Evolutionary conservation across 768 basidiomycete species (phyloP).

Genomic region (Russula sp.): DNA sequence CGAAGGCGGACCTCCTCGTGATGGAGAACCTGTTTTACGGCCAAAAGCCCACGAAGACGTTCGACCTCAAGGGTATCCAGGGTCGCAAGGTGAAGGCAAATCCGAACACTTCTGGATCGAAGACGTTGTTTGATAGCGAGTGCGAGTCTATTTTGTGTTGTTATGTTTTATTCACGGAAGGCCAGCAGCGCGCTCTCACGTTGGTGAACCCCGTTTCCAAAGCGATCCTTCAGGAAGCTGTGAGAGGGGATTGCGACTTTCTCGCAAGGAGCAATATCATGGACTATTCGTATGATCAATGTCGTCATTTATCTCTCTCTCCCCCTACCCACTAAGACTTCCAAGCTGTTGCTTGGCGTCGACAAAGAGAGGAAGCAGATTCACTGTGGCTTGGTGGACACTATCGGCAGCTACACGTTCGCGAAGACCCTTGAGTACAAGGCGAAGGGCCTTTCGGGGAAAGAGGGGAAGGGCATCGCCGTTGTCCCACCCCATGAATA

Average conservation of each 20-base stretch:
- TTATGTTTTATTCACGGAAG: conserved; percentile 30
- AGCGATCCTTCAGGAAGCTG: conserved; percentile 59
- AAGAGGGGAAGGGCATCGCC: too few species aligned
- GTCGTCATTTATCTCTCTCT: background rate
- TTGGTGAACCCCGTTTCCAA: conserved; percentile 71
- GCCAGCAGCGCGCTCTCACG: conserved; percentile 58
- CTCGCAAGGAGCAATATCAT: too few species aligned
- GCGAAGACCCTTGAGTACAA: too few species aligned
- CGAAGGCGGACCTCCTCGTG: conserved; percentile 69
- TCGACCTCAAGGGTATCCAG: conserved; percentile 81
- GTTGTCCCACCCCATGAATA: too few species aligned
- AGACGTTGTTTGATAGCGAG: conserved; percentile 74
- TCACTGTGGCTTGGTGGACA: too few species aligned
- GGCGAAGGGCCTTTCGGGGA: too few species aligned
- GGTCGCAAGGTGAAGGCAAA: conserved; percentile 72
- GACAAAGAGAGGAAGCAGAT: too few species aligned
- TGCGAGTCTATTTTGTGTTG: conserved; percentile 34
- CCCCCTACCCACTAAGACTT: too few species aligned
- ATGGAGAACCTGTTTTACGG: conserved; percentile 84
- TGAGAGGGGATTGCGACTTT: conserved; percentile 67
- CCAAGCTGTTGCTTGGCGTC: too few species aligned
- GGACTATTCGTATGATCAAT: conserved; percentile 60
- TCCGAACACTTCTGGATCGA: conserved; percentile 38
- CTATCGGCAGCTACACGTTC: too few species aligned
- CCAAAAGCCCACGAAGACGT: conserved; percentile 60